phyloP scores from a whole-genome alignment of 2,329 filamentous ascomycete species.

The Hymenoscyphus linearis region DNA sequence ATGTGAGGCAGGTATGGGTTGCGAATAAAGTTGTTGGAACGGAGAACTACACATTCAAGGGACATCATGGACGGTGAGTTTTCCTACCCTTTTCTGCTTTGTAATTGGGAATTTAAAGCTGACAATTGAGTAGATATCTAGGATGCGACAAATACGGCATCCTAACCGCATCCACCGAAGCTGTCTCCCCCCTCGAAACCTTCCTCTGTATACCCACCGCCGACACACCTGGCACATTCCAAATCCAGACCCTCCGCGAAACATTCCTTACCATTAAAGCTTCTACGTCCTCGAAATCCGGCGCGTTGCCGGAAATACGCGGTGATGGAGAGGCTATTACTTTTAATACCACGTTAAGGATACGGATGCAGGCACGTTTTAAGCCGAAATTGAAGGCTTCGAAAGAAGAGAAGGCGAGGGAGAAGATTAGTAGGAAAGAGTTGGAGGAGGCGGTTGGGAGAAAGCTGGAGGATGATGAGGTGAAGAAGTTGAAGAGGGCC shows the following conservation, averaged over 20 bases:
- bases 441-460: constrained; percentile 76
- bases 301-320: constrained; percentile 57
- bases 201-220: constrained; percentile 62
- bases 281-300: constrained; percentile 41
- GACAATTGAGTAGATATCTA: constrained; percentile 57
- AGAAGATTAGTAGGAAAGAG: constrained; percentile 82
- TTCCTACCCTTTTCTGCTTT: background rate
- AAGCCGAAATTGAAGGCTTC: constrained; percentile 75
- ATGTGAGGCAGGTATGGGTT: constrained; percentile 94
- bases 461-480: constrained; percentile 76
- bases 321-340: constrained; percentile 66
- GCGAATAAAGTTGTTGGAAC: constrained; percentile 79
- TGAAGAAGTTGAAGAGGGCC: constrained; percentile 75
- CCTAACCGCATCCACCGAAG: constrained; percentile 71
- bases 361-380: constrained; percentile 93
- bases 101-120: background rate
- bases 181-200: constrained; percentile 77
- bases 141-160: constrained; percentile 79
- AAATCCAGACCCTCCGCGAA: constrained; percentile 66
- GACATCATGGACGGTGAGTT: constrained; percentile 74
- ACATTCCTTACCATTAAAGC: constrained; percentile 63
- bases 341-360: constrained; percentile 67
- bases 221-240: constrained; percentile 66
- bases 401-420: constrained; percentile 76
- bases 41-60: constrained; percentile 79